Evolutionary conservation across 805 yeast species (phyloP).

Genomic region (Candida sanyiensis): DNA sequence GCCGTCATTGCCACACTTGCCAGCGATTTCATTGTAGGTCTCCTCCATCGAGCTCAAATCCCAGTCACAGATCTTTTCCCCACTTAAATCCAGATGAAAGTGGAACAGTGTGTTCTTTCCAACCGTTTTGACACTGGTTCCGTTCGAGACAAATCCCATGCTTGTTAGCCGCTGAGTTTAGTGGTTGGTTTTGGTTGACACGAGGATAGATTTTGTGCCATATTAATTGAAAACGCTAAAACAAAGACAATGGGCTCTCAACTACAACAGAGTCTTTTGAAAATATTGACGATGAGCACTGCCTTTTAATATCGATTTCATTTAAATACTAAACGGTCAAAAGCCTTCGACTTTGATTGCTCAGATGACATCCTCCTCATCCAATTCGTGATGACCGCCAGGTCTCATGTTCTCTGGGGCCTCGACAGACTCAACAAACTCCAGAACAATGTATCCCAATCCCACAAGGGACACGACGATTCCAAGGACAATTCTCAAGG

Average conservation of each 20-base stretch:
- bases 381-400: conserved; percentile 35
- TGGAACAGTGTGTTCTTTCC: conserved; percentile 1
- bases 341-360: background rate
- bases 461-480: conserved; percentile 58
- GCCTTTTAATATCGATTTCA: too few relatives aligned
- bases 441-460: conserved; percentile 51
- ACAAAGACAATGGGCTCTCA: too few relatives aligned
- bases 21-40: background rate
- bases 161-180: background rate
- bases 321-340: too few relatives aligned
- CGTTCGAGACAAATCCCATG: conserved; percentile 4
- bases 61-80: background rate
- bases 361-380: conserved; percentile 31
- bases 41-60: background rate
- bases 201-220: too few relatives aligned
- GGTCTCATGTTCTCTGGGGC: conserved; percentile 79
- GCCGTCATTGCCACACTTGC: background rate
- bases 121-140: conserved; percentile 6
- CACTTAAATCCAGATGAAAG: background rate
- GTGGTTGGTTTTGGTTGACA: background rate
- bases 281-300: too few relatives aligned
- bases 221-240: too few relatives aligned
- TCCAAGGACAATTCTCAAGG: conserved; percentile 53
- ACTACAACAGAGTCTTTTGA: too few relatives aligned
- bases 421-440: conserved; percentile 66